Evolutionary conservation across 768 basidiomycete species (phyloP), one percentile per base, ranked within the genome.

Genomic region (Phylloporus scabripes): DNA sequence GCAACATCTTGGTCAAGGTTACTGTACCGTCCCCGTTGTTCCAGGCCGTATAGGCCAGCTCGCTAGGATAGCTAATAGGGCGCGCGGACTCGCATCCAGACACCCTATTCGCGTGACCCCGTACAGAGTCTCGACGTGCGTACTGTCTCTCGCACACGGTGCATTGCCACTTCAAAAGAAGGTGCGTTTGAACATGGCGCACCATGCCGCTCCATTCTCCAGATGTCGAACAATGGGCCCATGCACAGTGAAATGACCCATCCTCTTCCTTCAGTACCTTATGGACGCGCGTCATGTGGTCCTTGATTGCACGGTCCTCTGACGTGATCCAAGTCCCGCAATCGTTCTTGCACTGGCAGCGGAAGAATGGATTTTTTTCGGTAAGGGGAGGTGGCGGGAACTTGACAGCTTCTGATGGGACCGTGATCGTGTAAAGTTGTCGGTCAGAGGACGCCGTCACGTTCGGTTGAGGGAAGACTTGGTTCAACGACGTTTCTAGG

Each of bases 281-380:
- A 15, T 63, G 62, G 14, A 6, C 8, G 44, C 21, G 17, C 3
- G 15, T 12, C 14, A 63, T 28, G 36, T 63, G 62, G 23, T 26
- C 8, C 36, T 34, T 53, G 24, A 64, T 34, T 1, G 44, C 48
- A 20, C 48, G 55, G 23, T 49, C 52, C 1, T 55, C 49, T 7
- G 47, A 49, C 3, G 62, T 44, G 41, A 63, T 55, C 62, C 62
- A 63, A 1, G 40, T 36, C 0, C 50, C 37, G 5, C 62, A 63
- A 26, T 26, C 24, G 0, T 31, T 18, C 12, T 5, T 21, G 23
- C 57, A 60, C 61, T 28, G 29, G 24, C 62, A 63, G 15, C 18
- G 48, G 45, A 60, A 63, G 39, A 63, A 64, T 0, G 12, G n/a
- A 0, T 4, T 14, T 0, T 51, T 50, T 15, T 2, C 12, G 15